phyloP scores from a whole-genome alignment of 75 land plant species.

The Picea sitchensis region DNA sequence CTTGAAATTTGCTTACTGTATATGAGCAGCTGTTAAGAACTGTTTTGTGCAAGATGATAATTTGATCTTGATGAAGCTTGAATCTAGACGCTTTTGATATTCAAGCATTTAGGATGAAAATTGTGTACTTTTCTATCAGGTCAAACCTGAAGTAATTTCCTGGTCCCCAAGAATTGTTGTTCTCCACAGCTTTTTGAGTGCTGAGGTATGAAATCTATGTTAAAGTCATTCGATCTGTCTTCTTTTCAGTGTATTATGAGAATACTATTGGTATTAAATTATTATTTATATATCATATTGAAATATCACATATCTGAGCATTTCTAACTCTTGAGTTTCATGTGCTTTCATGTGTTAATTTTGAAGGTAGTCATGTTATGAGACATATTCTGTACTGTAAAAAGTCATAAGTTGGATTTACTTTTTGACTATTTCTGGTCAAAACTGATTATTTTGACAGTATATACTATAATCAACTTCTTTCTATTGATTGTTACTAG shows the following conservation, averaged over 20 bases:
- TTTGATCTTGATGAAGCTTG: too few relatives aligned
- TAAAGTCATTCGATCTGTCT: neutral
- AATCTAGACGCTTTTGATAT: too few relatives aligned
- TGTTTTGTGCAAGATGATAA: too few relatives aligned
- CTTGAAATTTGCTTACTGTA: too few relatives aligned
- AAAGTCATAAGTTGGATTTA: neutral
- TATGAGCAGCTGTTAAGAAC: too few relatives aligned
- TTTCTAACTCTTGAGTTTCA: neutral
- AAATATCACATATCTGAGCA: neutral
- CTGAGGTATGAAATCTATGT: slow-evolving; percentile 47
- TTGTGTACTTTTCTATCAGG: slow-evolving; percentile 30
- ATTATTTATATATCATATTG: neutral
- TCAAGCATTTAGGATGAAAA: too few relatives aligned
- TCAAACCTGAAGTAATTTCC: slow-evolving; percentile 85
- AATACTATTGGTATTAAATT: neutral
- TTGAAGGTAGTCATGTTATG: neutral
- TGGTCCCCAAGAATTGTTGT: slow-evolving; percentile 91
- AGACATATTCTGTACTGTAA: neutral
- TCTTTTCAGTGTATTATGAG: neutral
- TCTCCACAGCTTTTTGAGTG: slow-evolving; percentile 80
- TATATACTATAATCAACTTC: too few relatives aligned
- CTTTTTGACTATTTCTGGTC: neutral
- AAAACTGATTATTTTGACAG: too few relatives aligned
- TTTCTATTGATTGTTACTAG: too few relatives aligned
- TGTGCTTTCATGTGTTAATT: too few relatives aligned